phyloP scores from a whole-genome alignment of 306 rosid genomes.

The Pterocarpus macrocarpus region DNA sequence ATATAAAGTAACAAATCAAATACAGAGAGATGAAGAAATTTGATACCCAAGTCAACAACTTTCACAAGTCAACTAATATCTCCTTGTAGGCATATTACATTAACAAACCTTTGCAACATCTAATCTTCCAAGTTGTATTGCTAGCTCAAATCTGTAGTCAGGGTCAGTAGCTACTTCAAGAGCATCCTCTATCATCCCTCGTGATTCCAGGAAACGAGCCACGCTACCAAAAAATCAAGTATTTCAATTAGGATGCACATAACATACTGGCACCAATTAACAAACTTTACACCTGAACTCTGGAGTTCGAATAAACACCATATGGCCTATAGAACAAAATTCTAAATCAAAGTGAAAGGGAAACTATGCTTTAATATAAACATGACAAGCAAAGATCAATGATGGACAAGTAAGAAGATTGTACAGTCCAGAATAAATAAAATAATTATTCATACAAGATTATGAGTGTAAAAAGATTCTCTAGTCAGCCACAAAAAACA shows the following conservation, averaged over 20 bases:
- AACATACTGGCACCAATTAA: constrained; percentile 28
- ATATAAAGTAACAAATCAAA: constrained; percentile 37
- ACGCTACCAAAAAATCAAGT: constrained; percentile 65
- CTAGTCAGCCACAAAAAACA: constrained; percentile 30
- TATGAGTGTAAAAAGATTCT: constrained; percentile 16
- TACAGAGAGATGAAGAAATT: constrained; percentile 29
- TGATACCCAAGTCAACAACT: constrained; percentile 29
- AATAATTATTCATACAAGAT: constrained; percentile 22
- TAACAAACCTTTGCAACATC: constrained; percentile 87
- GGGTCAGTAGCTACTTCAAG: constrained; percentile 98
- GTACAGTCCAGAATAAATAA: constrained; percentile 28
- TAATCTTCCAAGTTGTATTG: constrained; percentile 94
- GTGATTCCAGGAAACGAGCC: constrained; percentile 97
- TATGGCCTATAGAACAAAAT: constrained; percentile 17
- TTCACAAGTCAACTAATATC: constrained; percentile 28
- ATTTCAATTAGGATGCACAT: constrained; percentile 42
- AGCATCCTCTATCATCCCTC: constrained; percentile 98
- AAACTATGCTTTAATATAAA: constrained; percentile 37
- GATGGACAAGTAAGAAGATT: constrained; percentile 22
- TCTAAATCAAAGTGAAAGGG: constrained; percentile 22
- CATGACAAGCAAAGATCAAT: constrained; percentile 29
- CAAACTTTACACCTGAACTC: constrained; percentile 31
- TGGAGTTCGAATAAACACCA: constrained; percentile 28
- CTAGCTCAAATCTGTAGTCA: constrained; percentile 94
- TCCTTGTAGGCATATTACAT: constrained; percentile 30